Base-by-base conservation (phyloP, 108 stramenopile genomes). In the Chaetoceros tenuissimus region DNA sequence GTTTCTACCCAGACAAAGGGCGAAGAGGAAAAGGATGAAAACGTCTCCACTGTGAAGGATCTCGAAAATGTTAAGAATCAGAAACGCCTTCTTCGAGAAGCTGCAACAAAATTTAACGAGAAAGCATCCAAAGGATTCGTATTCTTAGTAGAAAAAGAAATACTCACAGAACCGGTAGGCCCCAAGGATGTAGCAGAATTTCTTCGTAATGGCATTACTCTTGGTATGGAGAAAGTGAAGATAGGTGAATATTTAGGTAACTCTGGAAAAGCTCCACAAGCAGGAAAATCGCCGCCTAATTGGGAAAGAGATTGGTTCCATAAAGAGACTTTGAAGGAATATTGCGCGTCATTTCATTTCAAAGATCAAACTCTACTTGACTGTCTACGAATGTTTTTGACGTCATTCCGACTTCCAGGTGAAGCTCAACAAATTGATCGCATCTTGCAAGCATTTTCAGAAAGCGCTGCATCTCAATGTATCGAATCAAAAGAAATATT, bases 341-440 rank as follows among this genome's bases (percentile, higher is more conserved):
- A 81, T 51, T 85, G 83, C 54, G 60, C 73, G 17, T 71, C 84
- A n/a, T 98, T 98, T 70, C 67, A 82, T 24, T 94, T 98, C 62
- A 79, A 88, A 51, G 55, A 73, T 17, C 89, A 94, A 58, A 70
- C 75, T 45, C 49, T 96, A 57, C 63, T 98, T 48, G 88, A 84
- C 27, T 75, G 94, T 2, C 63, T 98, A 30, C 80, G 97, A 8
- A 95, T 94, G 89, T 98, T 95, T 66, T 55, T 98, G 19, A 77
- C 86, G 3, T 73, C 89, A n/a, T 98, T 98, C 63, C 81, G 97
- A 25, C 71, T 98, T 20, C 97, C 97, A 1, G 94, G 94, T 5
- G 97, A 98, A 74, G 84, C 88, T 18, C 92, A 94, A 62, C 82
- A 81, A 65, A 93, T 94, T 64, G 90, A 89, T 59, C 80, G 89